Evolutionary conservation across 805 yeast genomes (phyloP), one percentile per base, ranked within the genome.

Genomic region (Cyberlindnera japonica): DNA sequence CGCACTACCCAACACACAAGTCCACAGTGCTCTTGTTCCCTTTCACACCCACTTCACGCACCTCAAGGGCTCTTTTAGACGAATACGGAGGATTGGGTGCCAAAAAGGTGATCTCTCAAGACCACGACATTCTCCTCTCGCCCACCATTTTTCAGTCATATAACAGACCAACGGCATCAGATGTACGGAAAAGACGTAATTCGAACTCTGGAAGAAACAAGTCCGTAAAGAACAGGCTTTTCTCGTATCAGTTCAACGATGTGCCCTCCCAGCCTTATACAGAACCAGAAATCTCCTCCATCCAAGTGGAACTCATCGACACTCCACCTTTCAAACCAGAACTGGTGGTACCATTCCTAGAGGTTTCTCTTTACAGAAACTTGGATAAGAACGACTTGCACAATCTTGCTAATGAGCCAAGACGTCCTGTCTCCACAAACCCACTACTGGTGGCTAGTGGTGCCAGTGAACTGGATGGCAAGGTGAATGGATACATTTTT

Each of bases 361-460:
- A 84, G 50, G 80, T 81, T 3, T 81, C 89, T 0, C 50, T 84
- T 8, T 81, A 81, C 55, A 68, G 81, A 29, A 71, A 77, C 46
- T 58, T 84, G 29, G 81, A 79, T 33, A 72, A 70, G 35, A 79
- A 77, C 23, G 71, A 78, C 12, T 60, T 84, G 21, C 69, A 70
- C 35, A 82, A 82, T 37, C 62, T 84, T 36, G 84, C 83, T 5
- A 68, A 77, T 45, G 82, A 75, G 47, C 84, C 84, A 8, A 55
- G 83, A 35, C 64, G 67, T 43, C 79, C 81, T 4, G 83, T 77
- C 0, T 69, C 75, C 11, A 80, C 87, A 6, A 79, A 77, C 38
- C 84, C 90, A 3, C 58, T 84, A 40, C 58, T 84, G 11, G 85
- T 81, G 3, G 91, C 88, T 5, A 79, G 87, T 27, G 93, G 93